These are phyloP conservation scores for Ensete ventricosum DNA, from an alignment of 176 grass and related monocot genomes.

Conservation along the genomic window DNA sequence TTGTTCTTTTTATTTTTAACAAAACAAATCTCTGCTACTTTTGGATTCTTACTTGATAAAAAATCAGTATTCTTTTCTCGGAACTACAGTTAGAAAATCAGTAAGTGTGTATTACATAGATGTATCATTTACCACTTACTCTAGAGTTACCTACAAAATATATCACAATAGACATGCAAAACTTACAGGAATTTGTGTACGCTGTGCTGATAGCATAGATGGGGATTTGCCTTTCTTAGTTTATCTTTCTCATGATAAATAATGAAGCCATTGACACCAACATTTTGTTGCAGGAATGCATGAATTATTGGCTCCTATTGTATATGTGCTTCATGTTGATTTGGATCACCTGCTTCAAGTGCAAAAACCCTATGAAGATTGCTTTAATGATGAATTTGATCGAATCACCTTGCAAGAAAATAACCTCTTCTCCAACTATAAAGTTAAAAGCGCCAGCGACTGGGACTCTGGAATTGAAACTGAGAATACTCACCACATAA, in stretches of 20 bases:
- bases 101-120: too few relatives aligned
- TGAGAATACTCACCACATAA: slow-evolving; percentile 23
- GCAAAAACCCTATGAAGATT: slow-evolving; percentile 67
- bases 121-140: too few relatives aligned
- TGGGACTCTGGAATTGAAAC: slow-evolving; percentile 24
- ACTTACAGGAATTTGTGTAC: too few relatives aligned
- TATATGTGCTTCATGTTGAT: slow-evolving; percentile 90
- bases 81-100: too few relatives aligned
- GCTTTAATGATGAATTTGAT: slow-evolving; percentile 79
- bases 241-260: background rate
- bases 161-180: too few relatives aligned
- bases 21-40: background rate
- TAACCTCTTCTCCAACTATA: slow-evolving; percentile 51
- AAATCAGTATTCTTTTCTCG: too few relatives aligned
- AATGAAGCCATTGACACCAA: background rate
- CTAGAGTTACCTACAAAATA: too few relatives aligned
- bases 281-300: slow-evolving; percentile 69
- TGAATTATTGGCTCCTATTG: slow-evolving; percentile 83
- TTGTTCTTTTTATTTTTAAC: background rate
- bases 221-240: background rate
- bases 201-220: too few relatives aligned
- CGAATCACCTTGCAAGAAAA: slow-evolving; percentile 45
- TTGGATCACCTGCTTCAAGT: slow-evolving; percentile 60
- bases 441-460: slow-evolving; percentile 36
- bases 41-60: too few relatives aligned